Base-by-base conservation (phyloP, 2,329 filamentous ascomycete species). In the Chaetomiaceae sp. region DNA sequence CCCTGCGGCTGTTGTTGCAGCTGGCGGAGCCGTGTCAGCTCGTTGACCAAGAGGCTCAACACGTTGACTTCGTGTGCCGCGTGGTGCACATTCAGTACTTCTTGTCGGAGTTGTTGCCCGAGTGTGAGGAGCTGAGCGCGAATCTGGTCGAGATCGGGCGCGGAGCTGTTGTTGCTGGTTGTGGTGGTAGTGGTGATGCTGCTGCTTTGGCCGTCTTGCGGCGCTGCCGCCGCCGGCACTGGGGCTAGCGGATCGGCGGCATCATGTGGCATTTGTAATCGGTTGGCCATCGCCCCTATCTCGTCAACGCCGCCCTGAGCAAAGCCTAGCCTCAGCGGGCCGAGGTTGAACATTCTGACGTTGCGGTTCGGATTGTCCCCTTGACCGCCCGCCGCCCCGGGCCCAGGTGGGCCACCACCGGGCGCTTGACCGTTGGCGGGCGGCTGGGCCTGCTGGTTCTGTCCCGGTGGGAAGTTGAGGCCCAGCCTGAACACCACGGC, bases 241-340 rank as follows among this genome's bases (percentile, higher is more conserved):
- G 30, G 52, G 14, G 42, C 42, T 19, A 49, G 49, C 4, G 47
- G 52, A 44, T 45, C 47, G 8, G 33, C 57, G 36, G 44, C 62
- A 29, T 65, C 61, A 3, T 60, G 62, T 5, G 67, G 69, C 17
- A 72, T 58, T 20, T 78, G 79, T 55, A 86, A 71, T 50, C 79
- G 78, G 49, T 83, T 78, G 5, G 79, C 81, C 54, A 88, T 69
- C 53, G 87, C 82, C 45, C 81, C 75, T 27, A 87, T 74, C 48
- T 87, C 78, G 17, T 75, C 69, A 4, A 62, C 71, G 64, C 65
- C 83, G 63, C 65, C 84, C 70, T 86, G 82, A n/a, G 83, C 86
- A 56, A 91, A 86, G 0, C 84, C 86, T 18, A 93, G 69, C 22
- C 86, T 73, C 26, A 93, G 69, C 2, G 87, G 87, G 1, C 87